Conservation (phyloP, 495 filamentous ascomycete species). For the Cercophora scortea region DNA sequence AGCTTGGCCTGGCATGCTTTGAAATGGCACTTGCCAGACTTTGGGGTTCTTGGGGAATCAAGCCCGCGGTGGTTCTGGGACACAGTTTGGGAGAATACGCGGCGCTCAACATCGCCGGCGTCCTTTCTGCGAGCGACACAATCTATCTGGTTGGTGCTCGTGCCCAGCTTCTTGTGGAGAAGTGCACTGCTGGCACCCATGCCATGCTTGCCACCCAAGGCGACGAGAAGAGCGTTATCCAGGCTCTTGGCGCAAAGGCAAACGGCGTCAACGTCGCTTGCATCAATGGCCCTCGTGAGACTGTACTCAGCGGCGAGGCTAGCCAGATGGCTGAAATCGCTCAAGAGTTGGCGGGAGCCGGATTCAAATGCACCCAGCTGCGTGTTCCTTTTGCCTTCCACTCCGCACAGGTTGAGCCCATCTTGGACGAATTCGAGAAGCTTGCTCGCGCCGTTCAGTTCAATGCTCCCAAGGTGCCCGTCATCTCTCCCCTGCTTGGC, state of each 20-base stretch:
- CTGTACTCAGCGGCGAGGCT: slow-evolving; percentile 50
- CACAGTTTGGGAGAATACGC: slow-evolving; percentile 88
- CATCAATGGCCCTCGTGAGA: slow-evolving; percentile 53
- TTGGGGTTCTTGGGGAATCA: slow-evolving; percentile 74
- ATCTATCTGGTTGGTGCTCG: slow-evolving; percentile 75
- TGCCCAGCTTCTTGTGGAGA: slow-evolving; percentile 64
- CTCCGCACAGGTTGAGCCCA: slow-evolving; percentile 70
- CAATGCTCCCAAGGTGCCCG: slow-evolving; percentile 52
- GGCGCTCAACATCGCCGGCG: slow-evolving; percentile 71
- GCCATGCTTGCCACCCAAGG: slow-evolving; percentile 55
- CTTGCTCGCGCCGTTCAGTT: slow-evolving; percentile 53
- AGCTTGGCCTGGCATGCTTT: slow-evolving; percentile 68
- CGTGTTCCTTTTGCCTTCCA: slow-evolving; percentile 77
- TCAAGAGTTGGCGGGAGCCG: slow-evolving; percentile 46
- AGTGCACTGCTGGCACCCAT: slow-evolving; percentile 66
- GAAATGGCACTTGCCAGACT: slow-evolving; percentile 80
- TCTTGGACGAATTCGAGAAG: slow-evolving; percentile 57
- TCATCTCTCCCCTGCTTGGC: slow-evolving; percentile 63
- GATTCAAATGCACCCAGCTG: slow-evolving; percentile 61
- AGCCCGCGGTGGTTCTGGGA: slow-evolving; percentile 68
- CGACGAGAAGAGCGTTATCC: slow-evolving; percentile 29
- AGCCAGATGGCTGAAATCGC: slow-evolving; percentile 49
- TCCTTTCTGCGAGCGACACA: slow-evolving; percentile 69
- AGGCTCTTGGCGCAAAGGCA: slow-evolving; percentile 29
- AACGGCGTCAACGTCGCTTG: slow-evolving; percentile 44